phyloP scores from a whole-genome alignment of 2,329 filamentous ascomycete genomes.

The Cladosporium sphaerospermum region DNA sequence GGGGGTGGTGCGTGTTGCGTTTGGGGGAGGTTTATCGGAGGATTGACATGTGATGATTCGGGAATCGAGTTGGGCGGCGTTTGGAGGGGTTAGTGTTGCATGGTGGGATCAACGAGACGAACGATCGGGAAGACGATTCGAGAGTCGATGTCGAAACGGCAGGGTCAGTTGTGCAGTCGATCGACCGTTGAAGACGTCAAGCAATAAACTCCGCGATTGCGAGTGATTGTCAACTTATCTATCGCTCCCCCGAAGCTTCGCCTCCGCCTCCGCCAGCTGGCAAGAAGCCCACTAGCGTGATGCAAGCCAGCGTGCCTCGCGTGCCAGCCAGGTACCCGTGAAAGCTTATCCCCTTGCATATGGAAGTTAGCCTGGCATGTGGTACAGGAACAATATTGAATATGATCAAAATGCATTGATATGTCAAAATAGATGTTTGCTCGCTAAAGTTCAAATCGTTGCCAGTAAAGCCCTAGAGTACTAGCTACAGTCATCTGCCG shows the following conservation, averaged over 20 bases:
- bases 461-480: no score
- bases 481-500: no score
- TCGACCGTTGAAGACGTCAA: background rate
- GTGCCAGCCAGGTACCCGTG: conserved; percentile 3
- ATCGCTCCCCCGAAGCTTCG: background rate
- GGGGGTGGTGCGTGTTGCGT: background rate
- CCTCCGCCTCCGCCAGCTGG: background rate
- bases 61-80: background rate
- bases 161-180: background rate
- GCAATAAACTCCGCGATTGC: background rate
- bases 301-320: background rate
- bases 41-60: background rate
- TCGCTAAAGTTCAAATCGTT: no score
- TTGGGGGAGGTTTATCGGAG: conserved; percentile 2
- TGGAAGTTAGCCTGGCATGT: conserved; percentile 1
- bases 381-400: background rate
- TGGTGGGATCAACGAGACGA: background rate
- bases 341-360: background rate
- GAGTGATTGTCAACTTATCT: background rate
- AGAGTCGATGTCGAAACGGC: background rate
- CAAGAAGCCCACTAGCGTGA: background rate
- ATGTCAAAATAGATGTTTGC: no score
- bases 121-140: background rate
- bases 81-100: background rate
- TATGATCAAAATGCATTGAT: no score